phyloP scores from a whole-genome alignment of 768 basidiomycete genomes.

The Tricholoma hemisulphureum region DNA sequence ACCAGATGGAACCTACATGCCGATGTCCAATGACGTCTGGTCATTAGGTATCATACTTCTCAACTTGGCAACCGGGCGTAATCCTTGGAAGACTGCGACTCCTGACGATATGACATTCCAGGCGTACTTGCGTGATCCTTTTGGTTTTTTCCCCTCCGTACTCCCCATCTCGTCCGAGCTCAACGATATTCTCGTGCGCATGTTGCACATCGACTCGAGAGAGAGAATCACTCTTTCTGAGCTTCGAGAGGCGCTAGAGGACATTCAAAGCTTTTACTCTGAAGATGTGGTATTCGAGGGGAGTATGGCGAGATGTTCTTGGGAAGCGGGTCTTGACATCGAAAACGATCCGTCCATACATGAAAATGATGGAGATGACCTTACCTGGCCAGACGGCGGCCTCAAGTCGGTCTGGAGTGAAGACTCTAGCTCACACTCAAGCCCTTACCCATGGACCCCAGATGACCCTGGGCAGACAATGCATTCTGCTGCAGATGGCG shows the following conservation, averaged over 20 bases:
- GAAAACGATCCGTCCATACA: conserved; percentile 29
- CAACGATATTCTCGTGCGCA: conserved; percentile 70
- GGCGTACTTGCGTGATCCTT: conserved; percentile 76
- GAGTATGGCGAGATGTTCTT: conserved; percentile 73
- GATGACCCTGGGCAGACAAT: conserved; percentile 3
- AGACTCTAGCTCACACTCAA: conserved; percentile 10
- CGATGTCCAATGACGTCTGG: conserved; percentile 92
- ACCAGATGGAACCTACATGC: conserved; percentile 71
- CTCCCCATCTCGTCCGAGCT: conserved; percentile 76
- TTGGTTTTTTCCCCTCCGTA: conserved; percentile 78
- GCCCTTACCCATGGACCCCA: not conserved
- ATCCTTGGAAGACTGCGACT: conserved; percentile 93
- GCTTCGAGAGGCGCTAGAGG: conserved; percentile 55
- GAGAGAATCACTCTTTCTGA: conserved; percentile 50
- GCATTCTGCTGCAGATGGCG: not conserved
- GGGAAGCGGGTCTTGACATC: conserved; percentile 66
- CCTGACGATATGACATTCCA: conserved; percentile 84
- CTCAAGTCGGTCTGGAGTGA: conserved; percentile 21
- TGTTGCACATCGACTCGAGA: conserved; percentile 71
- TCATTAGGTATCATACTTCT: conserved; percentile 94
- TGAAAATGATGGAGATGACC: conserved; percentile 1
- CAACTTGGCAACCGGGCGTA: conserved; percentile 91
- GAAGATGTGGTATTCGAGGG: conserved; percentile 77
- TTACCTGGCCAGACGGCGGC: not conserved
- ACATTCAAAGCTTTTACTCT: conserved; percentile 65